Evolutionary conservation across 768 basidiomycete genomes (phyloP), one percentile per base, ranked within the genome.

Genomic region (Heimioporus sp.): DNA sequence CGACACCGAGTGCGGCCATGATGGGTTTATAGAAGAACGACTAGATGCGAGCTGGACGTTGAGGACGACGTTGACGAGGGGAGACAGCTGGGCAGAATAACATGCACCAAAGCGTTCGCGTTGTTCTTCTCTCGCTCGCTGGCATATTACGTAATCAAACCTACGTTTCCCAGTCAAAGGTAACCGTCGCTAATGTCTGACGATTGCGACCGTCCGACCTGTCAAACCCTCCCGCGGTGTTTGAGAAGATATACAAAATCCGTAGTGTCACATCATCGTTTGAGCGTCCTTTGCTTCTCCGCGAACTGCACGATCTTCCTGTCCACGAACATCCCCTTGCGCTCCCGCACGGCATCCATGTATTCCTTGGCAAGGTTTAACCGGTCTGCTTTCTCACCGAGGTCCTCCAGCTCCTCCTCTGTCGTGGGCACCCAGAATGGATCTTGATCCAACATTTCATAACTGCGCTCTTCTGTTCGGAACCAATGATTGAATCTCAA

Each of bases 341-440:
- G 77, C 60, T 87, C 88, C 60, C 96, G 80, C 30, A 98, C 96
- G 0, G 70, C 76, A 58, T 98, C 94, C 85, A 97, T 87, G 59
- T 98, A 98, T 16, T 74, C 80, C 62, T 93, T 93, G 0, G 96
- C 97, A n/a, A 98, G 73, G 69, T 99, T 99, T 11, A 82, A 80
- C 46, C 91, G 76, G 65, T 98, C 97, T 1, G 96, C 86, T 68
- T 98, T 98, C 67, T 96, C 93, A 42, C 97, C 97, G 10, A 99
- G 75, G 67, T 98, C 96, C 66, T 98, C 96, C 37, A 98, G 74
- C 58, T 98, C 96, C 65, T 97, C 95, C 62, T 94, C 91, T 0
- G 96, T 98, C 16, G 92, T 94, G 0, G 95, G 95, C 4, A 97
- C 93, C 95, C 95, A 98, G 74, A 94, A 98, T 7, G 95, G 95